Evolutionary conservation across 495 filamentous ascomycete species (phyloP), one percentile per base, ranked within the genome.

Genomic region (Hypoxylon subgilvum): DNA sequence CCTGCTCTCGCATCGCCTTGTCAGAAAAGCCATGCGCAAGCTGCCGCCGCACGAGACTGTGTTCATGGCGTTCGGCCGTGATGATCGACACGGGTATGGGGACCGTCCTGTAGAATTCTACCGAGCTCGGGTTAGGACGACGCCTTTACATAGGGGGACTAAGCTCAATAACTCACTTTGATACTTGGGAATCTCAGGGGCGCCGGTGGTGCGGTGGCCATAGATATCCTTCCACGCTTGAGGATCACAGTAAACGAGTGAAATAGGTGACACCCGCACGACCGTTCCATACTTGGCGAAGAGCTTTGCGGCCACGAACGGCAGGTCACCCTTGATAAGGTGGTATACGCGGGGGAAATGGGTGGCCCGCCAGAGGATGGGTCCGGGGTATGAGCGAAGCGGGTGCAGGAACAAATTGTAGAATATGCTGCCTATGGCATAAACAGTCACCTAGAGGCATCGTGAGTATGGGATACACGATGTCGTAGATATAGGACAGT

Each of bases 211-310:
- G 7, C 65, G 71, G 49, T 79, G 74, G 21, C 78, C 79, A 66
- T 79, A 77, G 38, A 86, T 83, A 30, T 84, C 80, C 45, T 77
- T 76, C 81, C 80, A 85, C 3, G 82, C 83, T 28, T 74, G 65
- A 0, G 79, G 69, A 27, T 72, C 63, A 3, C 61, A 70, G 65
- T 76, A 85, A 0, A 75, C 69, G n/a, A 86, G 72, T 52, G 84
- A 76, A 50, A 80, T 63, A 0, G 83, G 82, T 0, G 74, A 76
- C 23, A 83, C 72, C 5, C 83, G 79, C n/a, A 86, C 76, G 2
- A 82, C 71, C 13, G 73, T 54, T 6, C 82, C 83, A 48, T 86
- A 86, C 14, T 65, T 55, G 7, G 67, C 38, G 63, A 84, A 82
- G 10, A 82, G 55, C n/a, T 59, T 48, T 27, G 76, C 70, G 43